Conservation (phyloP, 225 moss, liverwort and hornwort genomes). For the Takakia lepidozioides region DNA sequence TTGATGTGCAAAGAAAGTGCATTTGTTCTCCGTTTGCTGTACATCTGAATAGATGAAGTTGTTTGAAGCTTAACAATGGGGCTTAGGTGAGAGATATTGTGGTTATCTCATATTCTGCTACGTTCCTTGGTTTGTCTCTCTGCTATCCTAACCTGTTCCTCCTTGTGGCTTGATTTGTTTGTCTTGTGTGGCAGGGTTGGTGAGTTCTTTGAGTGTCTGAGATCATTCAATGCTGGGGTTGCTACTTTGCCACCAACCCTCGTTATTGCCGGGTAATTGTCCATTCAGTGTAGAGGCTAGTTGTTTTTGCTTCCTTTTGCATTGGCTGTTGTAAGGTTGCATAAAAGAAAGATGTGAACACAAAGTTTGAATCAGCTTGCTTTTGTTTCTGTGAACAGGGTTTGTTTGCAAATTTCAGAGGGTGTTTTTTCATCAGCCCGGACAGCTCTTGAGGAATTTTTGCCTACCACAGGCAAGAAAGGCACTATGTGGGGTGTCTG, state of each 20-base stretch:
- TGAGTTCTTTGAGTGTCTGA: conserved; percentile 44
- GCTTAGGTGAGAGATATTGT: no score
- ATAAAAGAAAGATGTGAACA: background rate
- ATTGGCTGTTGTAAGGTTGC: background rate
- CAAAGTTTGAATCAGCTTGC: background rate
- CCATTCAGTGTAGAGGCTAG: background rate
- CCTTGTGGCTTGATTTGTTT: no score
- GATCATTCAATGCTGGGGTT: conserved; percentile 29
- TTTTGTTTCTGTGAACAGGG: conserved; percentile 20
- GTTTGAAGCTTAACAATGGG: no score
- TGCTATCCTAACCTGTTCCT: no score
- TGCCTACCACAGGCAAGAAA: conserved; percentile 23
- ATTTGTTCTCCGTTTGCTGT: no score
- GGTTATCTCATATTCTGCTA: no score
- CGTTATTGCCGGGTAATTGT: conserved; percentile 44
- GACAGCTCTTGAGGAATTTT: conserved; percentile 54
- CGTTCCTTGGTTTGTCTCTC: no score
- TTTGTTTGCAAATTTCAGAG: conserved; percentile 50
- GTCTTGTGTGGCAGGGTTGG: conserved; percentile 45
- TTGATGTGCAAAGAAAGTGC: no score
- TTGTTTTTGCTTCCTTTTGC: background rate
- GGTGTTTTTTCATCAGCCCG: conserved; percentile 36
- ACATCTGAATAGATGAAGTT: no score
- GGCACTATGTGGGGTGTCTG: background rate
- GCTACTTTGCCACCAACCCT: conserved; percentile 36